phyloP scores from a whole-genome alignment of 805 yeast genomes.

The Starmerella floricola region DNA sequence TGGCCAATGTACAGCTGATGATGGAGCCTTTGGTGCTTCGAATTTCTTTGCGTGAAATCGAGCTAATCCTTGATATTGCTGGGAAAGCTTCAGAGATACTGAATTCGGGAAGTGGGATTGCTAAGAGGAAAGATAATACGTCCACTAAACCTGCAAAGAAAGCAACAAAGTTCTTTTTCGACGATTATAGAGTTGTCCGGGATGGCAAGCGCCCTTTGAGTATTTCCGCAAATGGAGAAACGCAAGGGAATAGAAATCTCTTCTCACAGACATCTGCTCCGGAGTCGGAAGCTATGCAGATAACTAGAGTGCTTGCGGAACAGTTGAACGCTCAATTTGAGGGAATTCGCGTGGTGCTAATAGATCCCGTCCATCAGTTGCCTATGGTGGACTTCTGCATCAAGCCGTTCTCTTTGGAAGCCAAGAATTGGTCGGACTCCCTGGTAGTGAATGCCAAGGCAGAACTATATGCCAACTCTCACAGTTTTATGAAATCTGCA shows the following conservation, averaged over 20 bases:
- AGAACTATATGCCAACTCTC: constrained; percentile 58
- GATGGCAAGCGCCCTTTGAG: not conserved
- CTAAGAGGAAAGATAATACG: no score
- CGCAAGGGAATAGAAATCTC: not conserved
- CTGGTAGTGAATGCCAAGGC: constrained; percentile 55
- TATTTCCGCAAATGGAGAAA: not conserved
- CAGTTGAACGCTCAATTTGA: constrained; percentile 51
- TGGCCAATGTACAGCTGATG: constrained; percentile 55
- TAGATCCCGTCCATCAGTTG: constrained; percentile 83
- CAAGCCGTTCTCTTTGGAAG: constrained; percentile 53
- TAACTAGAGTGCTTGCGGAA: constrained; percentile 51
- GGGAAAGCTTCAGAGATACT: constrained; percentile 47
- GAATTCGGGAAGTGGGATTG: not conserved
- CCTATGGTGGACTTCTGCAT: constrained; percentile 73
- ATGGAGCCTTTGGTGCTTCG: constrained; percentile 73
- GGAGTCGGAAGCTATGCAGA: not conserved
- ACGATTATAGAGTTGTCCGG: constrained; percentile 15
- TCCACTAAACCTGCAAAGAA: not conserved
- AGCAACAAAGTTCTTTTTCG: constrained; percentile 12
- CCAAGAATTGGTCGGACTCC: constrained; percentile 79
- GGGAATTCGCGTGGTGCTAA: constrained; percentile 67
- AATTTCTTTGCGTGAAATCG: constrained; percentile 74
- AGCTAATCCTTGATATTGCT: constrained; percentile 62
- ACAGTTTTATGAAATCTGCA: constrained; percentile 75
- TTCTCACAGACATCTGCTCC: no score